Evolutionary conservation across 2,329 filamentous ascomycete species (phyloP).

Genomic region (Botryotinia convoluta): DNA sequence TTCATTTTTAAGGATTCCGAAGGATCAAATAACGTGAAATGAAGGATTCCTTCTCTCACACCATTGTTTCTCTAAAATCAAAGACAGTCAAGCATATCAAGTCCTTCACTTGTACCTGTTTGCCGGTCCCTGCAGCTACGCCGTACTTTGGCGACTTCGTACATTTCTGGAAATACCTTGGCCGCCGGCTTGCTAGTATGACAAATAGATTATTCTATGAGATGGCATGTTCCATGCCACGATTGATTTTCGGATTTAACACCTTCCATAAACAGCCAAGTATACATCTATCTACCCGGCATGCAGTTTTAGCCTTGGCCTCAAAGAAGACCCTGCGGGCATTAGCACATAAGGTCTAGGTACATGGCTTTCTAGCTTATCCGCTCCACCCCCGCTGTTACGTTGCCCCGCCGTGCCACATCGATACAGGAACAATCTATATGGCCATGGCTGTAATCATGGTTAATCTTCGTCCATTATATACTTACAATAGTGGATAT

Average conservation of each 20-base stretch:
- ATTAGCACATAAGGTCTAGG: not conserved
- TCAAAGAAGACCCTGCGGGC: conserved; percentile 1
- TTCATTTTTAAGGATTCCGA: not conserved
- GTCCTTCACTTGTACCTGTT: conserved; percentile 8
- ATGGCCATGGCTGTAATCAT: not conserved
- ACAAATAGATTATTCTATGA: conserved; percentile 14
- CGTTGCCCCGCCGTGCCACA: conserved; percentile 1
- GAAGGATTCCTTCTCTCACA: not conserved
- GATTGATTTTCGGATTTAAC: not conserved
- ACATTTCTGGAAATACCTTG: not conserved
- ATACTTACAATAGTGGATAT: not conserved
- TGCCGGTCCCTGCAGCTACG: not conserved
- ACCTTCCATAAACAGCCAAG: not conserved
- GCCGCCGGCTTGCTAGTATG: not conserved
- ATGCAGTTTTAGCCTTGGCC: not conserved
- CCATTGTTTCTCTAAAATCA: not conserved
- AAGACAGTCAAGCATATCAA: not conserved
- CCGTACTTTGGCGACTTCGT: not conserved
- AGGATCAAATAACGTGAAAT: conserved; percentile 3
- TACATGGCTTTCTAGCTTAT: not conserved
- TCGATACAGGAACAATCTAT: conserved; percentile 4
- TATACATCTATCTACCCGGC: conserved; percentile 4
- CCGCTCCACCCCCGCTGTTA: conserved; percentile 12
- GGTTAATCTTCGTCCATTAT: not conserved
- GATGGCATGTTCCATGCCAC: not conserved